A percentile compares a stretch with the other conserved stretches of the same genome.
These are phyloP conservation scores for Penicillium vulpinum DNA, from an alignment of 2,329 filamentous ascomycete genomes.

Conservation along the genomic window DNA sequence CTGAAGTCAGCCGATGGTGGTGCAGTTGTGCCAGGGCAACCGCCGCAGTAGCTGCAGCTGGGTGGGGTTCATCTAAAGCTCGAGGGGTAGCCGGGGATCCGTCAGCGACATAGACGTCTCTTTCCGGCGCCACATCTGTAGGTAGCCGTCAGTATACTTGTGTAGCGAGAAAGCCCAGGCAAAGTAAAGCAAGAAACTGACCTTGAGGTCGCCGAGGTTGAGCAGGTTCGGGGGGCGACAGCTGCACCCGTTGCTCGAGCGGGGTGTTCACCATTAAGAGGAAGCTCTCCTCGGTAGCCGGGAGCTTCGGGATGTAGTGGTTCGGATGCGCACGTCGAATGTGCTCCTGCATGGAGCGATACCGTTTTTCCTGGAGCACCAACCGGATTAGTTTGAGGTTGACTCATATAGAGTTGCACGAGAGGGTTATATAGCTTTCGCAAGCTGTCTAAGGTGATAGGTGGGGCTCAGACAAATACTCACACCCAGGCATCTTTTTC, in stretches of 20 bases:
- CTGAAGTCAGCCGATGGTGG: slow-evolving; percentile 71
- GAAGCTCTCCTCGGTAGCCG: slow-evolving; percentile 97
- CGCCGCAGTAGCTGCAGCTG: slow-evolving; percentile 72
- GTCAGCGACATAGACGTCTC: slow-evolving; percentile 67
- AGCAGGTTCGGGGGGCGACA: slow-evolving; percentile 45
- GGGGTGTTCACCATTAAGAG: slow-evolving; percentile 91
- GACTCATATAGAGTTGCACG: slow-evolving; percentile 10
- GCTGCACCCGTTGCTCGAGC: slow-evolving; percentile 68
- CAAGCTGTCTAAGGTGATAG: slow-evolving; percentile 8
- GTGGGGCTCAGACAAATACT: slow-evolving; percentile 52
- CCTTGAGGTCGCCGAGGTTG: slow-evolving; percentile 39
- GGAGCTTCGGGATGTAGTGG: slow-evolving; percentile 96
- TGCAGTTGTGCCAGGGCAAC: slow-evolving; percentile 84
- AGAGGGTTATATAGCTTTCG: neutral
- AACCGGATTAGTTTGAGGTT: slow-evolving; percentile 11
- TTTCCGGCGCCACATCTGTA: slow-evolving; percentile 59
- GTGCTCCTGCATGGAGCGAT: slow-evolving; percentile 99
- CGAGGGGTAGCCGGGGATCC: slow-evolving; percentile 69
- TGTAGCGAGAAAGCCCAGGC: neutral
- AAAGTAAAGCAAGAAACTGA: slow-evolving; percentile 30
- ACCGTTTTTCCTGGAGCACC: slow-evolving; percentile 76
- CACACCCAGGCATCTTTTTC: slow-evolving; percentile 97
- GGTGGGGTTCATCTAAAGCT: slow-evolving; percentile 67
- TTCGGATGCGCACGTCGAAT: slow-evolving; percentile 95
- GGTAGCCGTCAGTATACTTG: slow-evolving; percentile 22